phyloP scores from a whole-genome alignment of 495 filamentous ascomycete genomes.

The Penicillium antarcticum region DNA sequence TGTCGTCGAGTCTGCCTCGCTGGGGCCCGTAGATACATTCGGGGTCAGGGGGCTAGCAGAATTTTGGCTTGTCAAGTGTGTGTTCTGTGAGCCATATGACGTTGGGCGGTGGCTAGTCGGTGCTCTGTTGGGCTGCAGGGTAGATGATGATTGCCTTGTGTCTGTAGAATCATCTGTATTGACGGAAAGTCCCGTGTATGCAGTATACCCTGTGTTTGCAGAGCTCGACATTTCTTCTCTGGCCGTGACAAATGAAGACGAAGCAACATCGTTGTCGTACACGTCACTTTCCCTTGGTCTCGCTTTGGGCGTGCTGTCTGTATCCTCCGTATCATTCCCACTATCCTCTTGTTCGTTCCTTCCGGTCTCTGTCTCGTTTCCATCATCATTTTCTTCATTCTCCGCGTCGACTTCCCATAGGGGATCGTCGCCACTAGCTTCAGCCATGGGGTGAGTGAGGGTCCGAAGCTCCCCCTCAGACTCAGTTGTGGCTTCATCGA shows the following conservation, averaged over 20 bases:
- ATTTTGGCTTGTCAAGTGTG: slow-evolving; percentile 16
- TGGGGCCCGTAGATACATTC: slow-evolving; percentile 20
- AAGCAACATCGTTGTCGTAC: slow-evolving; percentile 12
- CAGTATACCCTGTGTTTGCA: slow-evolving; percentile 8
- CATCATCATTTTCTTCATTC: not conserved
- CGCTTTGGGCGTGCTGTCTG: slow-evolving; percentile 8
- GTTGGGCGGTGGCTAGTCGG: slow-evolving; percentile 1
- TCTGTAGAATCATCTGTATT: not conserved
- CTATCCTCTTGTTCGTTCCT: slow-evolving; percentile 6
- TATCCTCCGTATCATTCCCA: slow-evolving; percentile 4
- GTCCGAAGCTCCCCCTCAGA: slow-evolving; percentile 17
- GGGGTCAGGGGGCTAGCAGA: slow-evolving; percentile 19
- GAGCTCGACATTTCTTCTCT: slow-evolving; percentile 19
- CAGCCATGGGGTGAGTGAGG: slow-evolving; percentile 12
- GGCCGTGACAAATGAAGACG: slow-evolving; percentile 33
- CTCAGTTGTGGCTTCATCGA: slow-evolving; percentile 14
- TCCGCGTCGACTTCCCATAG: slow-evolving; percentile 8
- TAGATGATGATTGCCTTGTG: slow-evolving; percentile 14
- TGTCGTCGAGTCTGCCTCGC: slow-evolving; percentile 39
- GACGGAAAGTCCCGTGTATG: slow-evolving; percentile 9
- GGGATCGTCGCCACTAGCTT: slow-evolving; percentile 2
- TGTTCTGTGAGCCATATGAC: slow-evolving; percentile 13
- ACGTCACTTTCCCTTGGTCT: slow-evolving; percentile 3
- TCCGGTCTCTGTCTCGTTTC: slow-evolving; percentile 1
- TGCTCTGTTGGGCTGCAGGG: slow-evolving; percentile 6